Evolutionary conservation across 148 eudicot species (phyloP).

Genomic region (Chenopodium album): DNA sequence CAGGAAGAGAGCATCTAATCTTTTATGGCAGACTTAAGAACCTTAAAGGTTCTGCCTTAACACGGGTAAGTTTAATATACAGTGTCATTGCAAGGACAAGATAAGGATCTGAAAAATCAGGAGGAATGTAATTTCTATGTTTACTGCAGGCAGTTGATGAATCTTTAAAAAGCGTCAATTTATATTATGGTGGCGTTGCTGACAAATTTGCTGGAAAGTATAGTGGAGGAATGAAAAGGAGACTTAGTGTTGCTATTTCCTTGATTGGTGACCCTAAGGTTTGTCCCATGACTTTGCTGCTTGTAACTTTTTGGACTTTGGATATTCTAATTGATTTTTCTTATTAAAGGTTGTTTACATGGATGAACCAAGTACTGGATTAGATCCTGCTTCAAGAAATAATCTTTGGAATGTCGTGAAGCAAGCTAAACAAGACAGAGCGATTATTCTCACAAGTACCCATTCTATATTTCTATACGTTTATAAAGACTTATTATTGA

Average conservation of each 20-base stretch:
- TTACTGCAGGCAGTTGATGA: conserved; percentile 78
- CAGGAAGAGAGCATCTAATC: conserved; percentile 89
- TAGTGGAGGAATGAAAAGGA: conserved; percentile 97
- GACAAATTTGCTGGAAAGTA: conserved; percentile 80
- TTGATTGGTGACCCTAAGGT: conserved; percentile 94
- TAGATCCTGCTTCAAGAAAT: conserved; percentile 94
- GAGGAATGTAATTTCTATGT: background rate
- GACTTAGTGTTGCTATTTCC: conserved; percentile 92
- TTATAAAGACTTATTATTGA: too few species aligned
- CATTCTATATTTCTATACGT: background rate
- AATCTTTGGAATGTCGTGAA: conserved; percentile 85
- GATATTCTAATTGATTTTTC: background rate
- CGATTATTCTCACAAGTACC: conserved; percentile 88
- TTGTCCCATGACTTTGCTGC: background rate
- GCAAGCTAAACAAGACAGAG: conserved; percentile 76
- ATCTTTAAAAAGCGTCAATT: conserved; percentile 73
- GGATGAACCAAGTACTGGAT: conserved; percentile 97
- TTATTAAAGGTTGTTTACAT: conserved; percentile 76
- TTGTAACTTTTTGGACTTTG: background rate
- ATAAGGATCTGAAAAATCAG: too few species aligned
- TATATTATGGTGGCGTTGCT: conserved; percentile 83
- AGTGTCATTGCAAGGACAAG: background rate
- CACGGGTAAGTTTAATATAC: conserved; percentile 40
- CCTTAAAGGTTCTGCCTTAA: conserved; percentile 66
- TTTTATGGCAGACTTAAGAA: conserved; percentile 95